Evolutionary conservation across 768 basidiomycete genomes (phyloP), one percentile per base, ranked within the genome.

Genomic region (Cystoderma amianthinum): DNA sequence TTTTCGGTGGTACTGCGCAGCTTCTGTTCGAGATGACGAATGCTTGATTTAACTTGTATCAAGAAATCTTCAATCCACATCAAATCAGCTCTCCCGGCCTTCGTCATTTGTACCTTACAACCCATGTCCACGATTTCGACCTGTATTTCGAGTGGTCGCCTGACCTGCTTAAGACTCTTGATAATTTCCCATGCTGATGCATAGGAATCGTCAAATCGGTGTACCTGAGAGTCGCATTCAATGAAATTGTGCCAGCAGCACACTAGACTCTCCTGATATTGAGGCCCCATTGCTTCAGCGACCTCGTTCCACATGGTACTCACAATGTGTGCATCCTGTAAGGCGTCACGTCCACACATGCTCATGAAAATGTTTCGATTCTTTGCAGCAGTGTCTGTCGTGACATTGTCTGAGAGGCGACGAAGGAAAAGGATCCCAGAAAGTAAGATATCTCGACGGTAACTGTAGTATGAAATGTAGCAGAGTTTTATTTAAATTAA

Each of bases 261-360:
- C 36, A 41, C 23, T 5, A 49, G 38, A 2, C 43, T 30, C 22
- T 39, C 18, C 23, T 51, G 48, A 13, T 38, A 40, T 10, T 17
- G 32, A 15, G 23, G 25, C 0, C 45, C 50, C 21, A 32, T 42
- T 3, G 32, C n/a, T 5, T 19, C 20, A 4, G 13, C 21, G 4
- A 53, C 32, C 10, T 45, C 41, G 17, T 49, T 46, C 54, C 54
- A 53, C 16, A 44, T 40, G 1, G 48, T 51, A 1, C 51, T 51
- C 2, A 51, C 45, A 1, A 53, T 21, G 24, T 46, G 30, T 9
- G 53, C 39, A 24, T 51, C 48, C 11, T 32, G 32, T 17, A 43
- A 30, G 0, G 46, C 42, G 3, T 48, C 32, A 2, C 36, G 15
- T 1, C 45, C 46, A 17, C 51, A 51, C 2, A 55, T 42, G 13